Evolutionary conservation across 768 basidiomycete species (phyloP).

Genomic region (Rhizopogon roseolus): DNA sequence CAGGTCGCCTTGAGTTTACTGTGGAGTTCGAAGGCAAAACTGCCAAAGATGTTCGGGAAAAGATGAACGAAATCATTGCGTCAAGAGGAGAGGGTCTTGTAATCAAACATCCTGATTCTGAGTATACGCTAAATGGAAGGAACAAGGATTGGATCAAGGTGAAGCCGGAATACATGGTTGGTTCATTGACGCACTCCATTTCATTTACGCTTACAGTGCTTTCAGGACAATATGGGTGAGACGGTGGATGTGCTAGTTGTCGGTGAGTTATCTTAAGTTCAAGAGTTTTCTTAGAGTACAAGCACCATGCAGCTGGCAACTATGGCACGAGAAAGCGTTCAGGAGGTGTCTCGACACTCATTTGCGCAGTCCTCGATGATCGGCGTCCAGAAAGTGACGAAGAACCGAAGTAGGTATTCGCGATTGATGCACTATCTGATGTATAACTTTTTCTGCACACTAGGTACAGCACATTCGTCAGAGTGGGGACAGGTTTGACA

Average conservation of each 20-base stretch:
- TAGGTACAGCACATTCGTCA: slow-evolving; percentile 85
- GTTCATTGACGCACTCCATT: slow-evolving; percentile 2
- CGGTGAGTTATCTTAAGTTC: slow-evolving; percentile 39
- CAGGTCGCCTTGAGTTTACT: slow-evolving; percentile 79
- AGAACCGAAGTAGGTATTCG: slow-evolving; percentile 51
- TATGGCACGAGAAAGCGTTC: slow-evolving; percentile 85
- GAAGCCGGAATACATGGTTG: slow-evolving; percentile 84
- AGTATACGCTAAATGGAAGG: slow-evolving; percentile 83
- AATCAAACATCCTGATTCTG: slow-evolving; percentile 77
- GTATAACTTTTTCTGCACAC: neutral
- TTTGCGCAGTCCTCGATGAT: slow-evolving; percentile 88
- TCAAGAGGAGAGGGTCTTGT: slow-evolving; percentile 89
- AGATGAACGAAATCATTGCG: slow-evolving; percentile 82
- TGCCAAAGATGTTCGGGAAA: slow-evolving; percentile 72
- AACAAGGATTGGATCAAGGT: slow-evolving; percentile 95
- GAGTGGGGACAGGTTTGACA: slow-evolving; percentile 86
- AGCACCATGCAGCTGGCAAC: slow-evolving; percentile 58
- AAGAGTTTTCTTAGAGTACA: neutral
- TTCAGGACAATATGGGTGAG: slow-evolving; percentile 86
- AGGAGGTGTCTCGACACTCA: slow-evolving; percentile 84
- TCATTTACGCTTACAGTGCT: neutral
- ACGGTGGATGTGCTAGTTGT: slow-evolving; percentile 90
- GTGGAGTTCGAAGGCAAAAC: slow-evolving; percentile 70
- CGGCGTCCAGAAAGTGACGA: slow-evolving; percentile 48
- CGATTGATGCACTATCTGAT: neutral